Evolutionary conservation across 805 yeast genomes (phyloP), one percentile per base, ranked within the genome.

Genomic region (Candida bentonensis): DNA sequence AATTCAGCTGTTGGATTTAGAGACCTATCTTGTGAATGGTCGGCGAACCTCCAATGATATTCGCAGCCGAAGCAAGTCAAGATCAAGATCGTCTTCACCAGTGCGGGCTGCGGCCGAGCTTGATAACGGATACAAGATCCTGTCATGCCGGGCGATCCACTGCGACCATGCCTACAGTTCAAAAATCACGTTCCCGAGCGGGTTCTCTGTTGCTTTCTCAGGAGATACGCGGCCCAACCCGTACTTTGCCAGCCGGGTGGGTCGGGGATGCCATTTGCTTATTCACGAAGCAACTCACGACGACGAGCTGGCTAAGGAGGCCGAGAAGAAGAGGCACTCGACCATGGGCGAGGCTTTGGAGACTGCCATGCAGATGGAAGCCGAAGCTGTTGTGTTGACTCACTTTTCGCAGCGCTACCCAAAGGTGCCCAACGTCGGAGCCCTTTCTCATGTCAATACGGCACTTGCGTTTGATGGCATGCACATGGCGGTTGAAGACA

Each of bases 251-350:
- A 54, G 65, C 2, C 68, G 64, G 2, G 72, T 84, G 44, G 97
- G 96, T 1, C 47, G 56, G 20, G 59, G 66, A 11, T 74, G 85
- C 22, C 89, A 86, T 56, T 59, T 92, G 42, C 68, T 92, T 47
- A 78, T 92, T 42, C 99, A 92, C 60, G 99, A 92, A 60, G 88
- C 96, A 0, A 85, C 98, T 0, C 72, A 92, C 49, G 96, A 85
- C 46, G 84, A 86, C 59, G 83, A 73, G 25, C 67, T 86, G 41
- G 64, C 69, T 4, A 78, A 73, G 44, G 96, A 87, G 59, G 98
- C 98, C 0, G 61, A 73, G 22, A 69, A 73, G 26, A 92, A 92
- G 58, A 74, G 76, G 48, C 99, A 92, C 58, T 78, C 94, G 13
- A 92, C 99, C 0, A 75, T 87, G 45, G 73, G 82, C 20, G 97